Percentiles rank a stretch among this genome's conserved stretches.
phyloP scores from a whole-genome alignment of 2,329 filamentous ascomycete species.

The Fusarium aywerte region DNA sequence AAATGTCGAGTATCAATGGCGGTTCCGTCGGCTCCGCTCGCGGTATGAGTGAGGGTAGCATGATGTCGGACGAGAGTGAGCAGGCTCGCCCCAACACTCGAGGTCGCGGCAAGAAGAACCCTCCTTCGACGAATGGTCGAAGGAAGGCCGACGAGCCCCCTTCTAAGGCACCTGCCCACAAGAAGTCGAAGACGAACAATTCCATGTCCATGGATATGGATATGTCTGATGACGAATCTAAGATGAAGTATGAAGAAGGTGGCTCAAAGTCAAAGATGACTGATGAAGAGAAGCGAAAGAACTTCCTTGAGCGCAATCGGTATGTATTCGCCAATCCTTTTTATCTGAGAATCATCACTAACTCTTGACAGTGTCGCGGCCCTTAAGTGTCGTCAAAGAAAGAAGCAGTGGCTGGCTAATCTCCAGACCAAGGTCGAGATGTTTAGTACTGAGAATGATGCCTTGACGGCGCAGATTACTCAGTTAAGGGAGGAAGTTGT shows the following conservation, averaged over 20 bases:
- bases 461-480: slow-evolving; percentile 82
- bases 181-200: slow-evolving; percentile 71
- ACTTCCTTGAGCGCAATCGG: slow-evolving; percentile 97
- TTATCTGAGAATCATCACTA: not conserved
- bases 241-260: slow-evolving; percentile 42
- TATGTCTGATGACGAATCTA: slow-evolving; percentile 64
- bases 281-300: slow-evolving; percentile 97
- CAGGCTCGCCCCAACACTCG: slow-evolving; percentile 72
- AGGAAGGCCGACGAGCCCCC: slow-evolving; percentile 79
- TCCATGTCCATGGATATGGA: slow-evolving; percentile 46
- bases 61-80: slow-evolving; percentile 78
- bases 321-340: slow-evolving; percentile 58
- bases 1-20: slow-evolving; percentile 62
- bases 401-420: slow-evolving; percentile 98
- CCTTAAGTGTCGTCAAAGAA: slow-evolving; percentile 94
- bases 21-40: slow-evolving; percentile 59
- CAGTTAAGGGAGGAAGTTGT: slow-evolving; percentile 92
- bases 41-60: slow-evolving; percentile 74
- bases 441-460: slow-evolving; percentile 91
- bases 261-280: slow-evolving; percentile 44
- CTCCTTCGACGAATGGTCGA: slow-evolving; percentile 69
- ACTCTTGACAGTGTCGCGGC: slow-evolving; percentile 79
- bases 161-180: slow-evolving; percentile 70
- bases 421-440: slow-evolving; percentile 94
- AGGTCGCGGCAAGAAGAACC: slow-evolving; percentile 75